Evolutionary conservation across 2,329 filamentous ascomycete species (phyloP).

Genomic region (Pezicula neosporulosa): DNA sequence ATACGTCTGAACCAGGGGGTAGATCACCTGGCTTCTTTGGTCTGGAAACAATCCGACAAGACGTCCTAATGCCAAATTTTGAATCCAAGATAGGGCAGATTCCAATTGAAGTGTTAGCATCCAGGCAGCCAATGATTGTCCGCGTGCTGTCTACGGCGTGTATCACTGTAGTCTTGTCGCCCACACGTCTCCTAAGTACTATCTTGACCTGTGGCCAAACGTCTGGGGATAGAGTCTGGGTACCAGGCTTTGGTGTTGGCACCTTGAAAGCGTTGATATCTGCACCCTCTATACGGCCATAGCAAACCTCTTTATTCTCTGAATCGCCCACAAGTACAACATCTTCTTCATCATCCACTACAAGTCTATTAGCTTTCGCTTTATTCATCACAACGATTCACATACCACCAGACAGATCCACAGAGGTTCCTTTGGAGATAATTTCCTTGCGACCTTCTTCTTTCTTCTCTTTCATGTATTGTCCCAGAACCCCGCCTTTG

Average conservation of each 20-base stretch:
- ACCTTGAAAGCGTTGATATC: conserved; percentile 64
- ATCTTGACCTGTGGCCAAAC: conserved; percentile 76
- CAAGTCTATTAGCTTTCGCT: neutral
- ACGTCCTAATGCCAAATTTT: conserved; percentile 62
- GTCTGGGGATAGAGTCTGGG: conserved; percentile 49
- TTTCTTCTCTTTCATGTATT: conserved; percentile 61
- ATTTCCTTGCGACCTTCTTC: conserved; percentile 37
- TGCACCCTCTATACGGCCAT: conserved; percentile 69
- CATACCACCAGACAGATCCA: conserved; percentile 37
- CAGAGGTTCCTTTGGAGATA: conserved; percentile 29
- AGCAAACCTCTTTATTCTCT: conserved; percentile 71
- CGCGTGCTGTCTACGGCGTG: conserved; percentile 70
- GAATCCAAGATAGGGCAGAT: conserved; percentile 73
- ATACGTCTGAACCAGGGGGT: conserved; percentile 57
- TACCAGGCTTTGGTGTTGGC: conserved; percentile 64
- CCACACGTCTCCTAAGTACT: conserved; percentile 56
- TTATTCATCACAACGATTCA: neutral
- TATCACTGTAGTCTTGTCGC: conserved; percentile 57
- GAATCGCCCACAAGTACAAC: conserved; percentile 55
- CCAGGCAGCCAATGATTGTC: conserved; percentile 72
- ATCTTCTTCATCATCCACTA: conserved; percentile 51
- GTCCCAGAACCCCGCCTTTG: conserved; percentile 57
- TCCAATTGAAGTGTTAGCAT: conserved; percentile 61
- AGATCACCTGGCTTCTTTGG: conserved; percentile 58
- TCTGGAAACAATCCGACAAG: conserved; percentile 67